Base-by-base conservation (phyloP, 2,329 filamentous ascomycete genomes). In the Colletotrichum eleusines region DNA sequence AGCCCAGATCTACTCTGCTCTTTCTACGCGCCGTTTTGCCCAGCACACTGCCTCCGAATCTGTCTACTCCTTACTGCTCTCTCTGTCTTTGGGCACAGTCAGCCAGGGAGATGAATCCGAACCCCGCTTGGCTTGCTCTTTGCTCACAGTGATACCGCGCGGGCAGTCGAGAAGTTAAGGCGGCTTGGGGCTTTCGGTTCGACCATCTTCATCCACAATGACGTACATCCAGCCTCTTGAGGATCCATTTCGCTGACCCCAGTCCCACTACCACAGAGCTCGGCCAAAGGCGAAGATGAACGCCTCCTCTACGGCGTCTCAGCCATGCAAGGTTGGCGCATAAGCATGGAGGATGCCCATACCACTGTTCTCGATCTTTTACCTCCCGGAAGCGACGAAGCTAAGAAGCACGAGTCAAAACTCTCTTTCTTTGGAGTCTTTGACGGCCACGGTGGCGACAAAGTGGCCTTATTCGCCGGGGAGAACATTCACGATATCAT, bases 301-400 rank as follows among this genome's bases (percentile, higher is more conserved):
- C 91, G 94, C 80, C 90, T 97, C 80, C 84, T 96, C 80, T 99
- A 93, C 83, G 96, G 96, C 80, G 91, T 98, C 75, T 99, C 96
- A 75, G 94, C 94, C 83, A 99, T 99, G 96, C 96, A 99, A 84
- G 96, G 96, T 86, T 99, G 96, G 96, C 93, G 96, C 85, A 98
- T 99, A 85, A 97, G 94, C 86, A 99, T 99, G 96, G 96, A 99
- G 83, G 96, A 99, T 81, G 91, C 96, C 74, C 96, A 99, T 84
- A 94, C 93, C 73, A 89, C 93, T 66, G 85, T 98, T 63, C 92
- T 99, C 80, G 94, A 98, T 82, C 90, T 98, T 75, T 89, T 96
- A 78, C 86, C 90, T 72, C 77, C 80, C 69, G 78, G 82, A 69
- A 80, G 80, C 72, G 80, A 91, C 66, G 86, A 89, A 33, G 85